Percentiles rank a stretch among this genome's conserved stretches.
Evolutionary conservation across 2,329 filamentous ascomycete genomes (phyloP).

Genomic region (Penicillium nordicum): DNA sequence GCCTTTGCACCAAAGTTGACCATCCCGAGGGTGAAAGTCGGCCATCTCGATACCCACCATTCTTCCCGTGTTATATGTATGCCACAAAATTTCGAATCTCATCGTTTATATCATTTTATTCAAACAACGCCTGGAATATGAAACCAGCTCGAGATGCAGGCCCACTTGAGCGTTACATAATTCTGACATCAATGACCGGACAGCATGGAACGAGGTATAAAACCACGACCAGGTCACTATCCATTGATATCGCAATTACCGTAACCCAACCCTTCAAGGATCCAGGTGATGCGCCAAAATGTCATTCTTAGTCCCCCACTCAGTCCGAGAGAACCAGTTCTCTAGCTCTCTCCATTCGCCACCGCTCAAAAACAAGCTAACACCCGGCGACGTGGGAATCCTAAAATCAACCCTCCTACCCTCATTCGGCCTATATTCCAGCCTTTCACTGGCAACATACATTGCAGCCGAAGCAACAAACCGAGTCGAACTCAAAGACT

Average conservation of each 20-base stretch:
- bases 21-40: background rate
- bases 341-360: background rate
- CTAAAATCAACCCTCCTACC: conserved; percentile 54
- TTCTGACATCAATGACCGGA: conserved; percentile 15
- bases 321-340: background rate
- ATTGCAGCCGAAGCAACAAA: conserved; percentile 51
- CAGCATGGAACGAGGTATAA: background rate
- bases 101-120: too few species aligned
- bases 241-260: background rate
- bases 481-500: conserved; percentile 60
- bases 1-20: background rate
- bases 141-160: background rate
- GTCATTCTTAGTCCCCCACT: background rate
- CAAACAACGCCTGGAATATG: too few species aligned
- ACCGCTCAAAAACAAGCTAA: conserved; percentile 6
- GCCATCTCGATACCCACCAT: too few species aligned
- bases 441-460: conserved; percentile 53
- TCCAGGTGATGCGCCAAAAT: background rate
- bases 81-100: too few species aligned
- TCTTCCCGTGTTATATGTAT: too few species aligned
- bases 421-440: conserved; percentile 53
- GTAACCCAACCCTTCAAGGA: background rate
- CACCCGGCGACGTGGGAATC: conserved; percentile 46
- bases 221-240: background rate
- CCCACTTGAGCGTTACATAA: conserved; percentile 11